Evolutionary conservation across 257 asterid genomes (phyloP).

Genomic region (Solanum chilense): DNA sequence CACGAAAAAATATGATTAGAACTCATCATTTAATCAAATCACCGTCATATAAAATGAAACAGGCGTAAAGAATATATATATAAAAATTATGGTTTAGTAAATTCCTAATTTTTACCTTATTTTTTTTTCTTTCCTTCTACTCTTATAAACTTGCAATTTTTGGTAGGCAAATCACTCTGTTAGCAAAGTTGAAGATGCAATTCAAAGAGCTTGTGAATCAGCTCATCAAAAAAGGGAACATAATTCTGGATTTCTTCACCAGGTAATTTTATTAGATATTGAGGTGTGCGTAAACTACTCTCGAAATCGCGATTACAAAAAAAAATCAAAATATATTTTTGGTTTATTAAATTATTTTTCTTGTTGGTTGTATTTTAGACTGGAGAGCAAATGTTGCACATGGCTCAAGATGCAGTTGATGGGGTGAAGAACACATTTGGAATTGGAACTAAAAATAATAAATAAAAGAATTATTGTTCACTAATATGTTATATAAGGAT

Average conservation of each 20-base stretch:
- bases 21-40: background rate
- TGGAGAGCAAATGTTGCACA: conserved; percentile 39
- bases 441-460: conserved; percentile 36
- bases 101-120: background rate
- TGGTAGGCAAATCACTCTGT: conserved; percentile 33
- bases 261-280: background rate
- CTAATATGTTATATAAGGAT: background rate
- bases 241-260: conserved; percentile 25
- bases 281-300: background rate
- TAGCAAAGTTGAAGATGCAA: conserved; percentile 30
- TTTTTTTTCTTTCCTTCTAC: background rate
- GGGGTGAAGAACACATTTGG: conserved; percentile 72
- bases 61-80: fast-evolving
- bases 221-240: conserved; percentile 38
- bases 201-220: conserved; percentile 24
- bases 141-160: background rate
- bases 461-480: conserved; percentile 13
- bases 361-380: conserved; percentile 11
- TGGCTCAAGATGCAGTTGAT: conserved; percentile 68
- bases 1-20: background rate
- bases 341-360: background rate
- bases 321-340: background rate
- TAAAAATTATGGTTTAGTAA: background rate
- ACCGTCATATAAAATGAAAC: background rate
- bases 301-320: too few relatives aligned